Evolutionary conservation across 2,329 filamentous ascomycete species (phyloP), one percentile per base, ranked within the genome.

Genomic region (Myriangium duriaei): DNA sequence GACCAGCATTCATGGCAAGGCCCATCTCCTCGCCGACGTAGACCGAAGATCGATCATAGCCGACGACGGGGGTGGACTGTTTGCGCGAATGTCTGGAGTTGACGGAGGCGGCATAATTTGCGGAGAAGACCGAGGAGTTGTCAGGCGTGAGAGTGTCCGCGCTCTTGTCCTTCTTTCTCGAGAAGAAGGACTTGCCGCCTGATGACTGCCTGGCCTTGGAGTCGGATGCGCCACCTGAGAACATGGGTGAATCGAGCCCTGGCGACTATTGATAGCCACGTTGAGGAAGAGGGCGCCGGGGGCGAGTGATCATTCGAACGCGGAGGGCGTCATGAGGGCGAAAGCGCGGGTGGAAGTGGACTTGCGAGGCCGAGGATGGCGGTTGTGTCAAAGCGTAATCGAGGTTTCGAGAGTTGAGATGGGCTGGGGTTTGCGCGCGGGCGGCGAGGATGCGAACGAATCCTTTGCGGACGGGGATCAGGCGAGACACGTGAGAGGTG

Each of bases 121-220:
- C 15, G 11, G 36, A 39, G 79, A 84, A 39, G 35, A 41, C 43
- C 19, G 43, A 39, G 31, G 44, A 43, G 42, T 50, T 47, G 44
- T 32, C 37, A 74, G 50, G 73, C 68, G 57, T 74, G 72, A 45
- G 63, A 51, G 69, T 68, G 56, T 77, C 73, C 57, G 77, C 76
- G 51, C 71, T 69, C 61, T 78, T 83, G 61, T 92, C 81, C 65
- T 85, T 91, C 44, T 71, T 81, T 55, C 86, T 76, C 53, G 84
- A 86, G 66, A 95, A 95, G 68, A 95, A 85, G 45, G 80, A 84
- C 57, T 79, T 80, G 56, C 76, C 72, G 56, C 77, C 79, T 54
- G 83, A 86, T 47, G 81, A 85, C 68, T 88, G 81, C 61, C 82
- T 77, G 53, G 79, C 71, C 65, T 87, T 85, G 66, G 83, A 79